These are phyloP conservation scores for Podaxis sp. DNA, from an alignment of 768 basidiomycete genomes.

Conservation along the genomic window DNA sequence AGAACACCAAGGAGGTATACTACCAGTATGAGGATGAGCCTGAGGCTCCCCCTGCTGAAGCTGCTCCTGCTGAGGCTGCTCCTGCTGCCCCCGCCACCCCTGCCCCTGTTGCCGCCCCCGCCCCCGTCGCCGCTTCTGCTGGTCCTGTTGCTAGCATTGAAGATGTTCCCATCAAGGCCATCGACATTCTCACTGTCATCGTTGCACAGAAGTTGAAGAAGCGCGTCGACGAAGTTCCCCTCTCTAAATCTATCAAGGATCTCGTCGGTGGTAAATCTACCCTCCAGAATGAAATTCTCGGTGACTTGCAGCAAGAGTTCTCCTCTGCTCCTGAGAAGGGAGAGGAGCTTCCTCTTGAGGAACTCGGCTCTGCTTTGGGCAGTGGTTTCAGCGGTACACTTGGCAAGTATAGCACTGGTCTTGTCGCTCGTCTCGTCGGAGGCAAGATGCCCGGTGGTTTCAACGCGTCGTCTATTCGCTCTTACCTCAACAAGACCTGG, in stretches of 20 bases:
- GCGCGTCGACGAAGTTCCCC: constrained; percentile 81
- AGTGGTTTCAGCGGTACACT: constrained; percentile 82
- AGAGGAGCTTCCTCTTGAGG: constrained; percentile 95
- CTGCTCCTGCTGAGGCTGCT: constrained; percentile 32
- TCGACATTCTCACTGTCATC: constrained; percentile 83
- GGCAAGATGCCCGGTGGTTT: constrained; percentile 99
- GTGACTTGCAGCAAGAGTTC: constrained; percentile 96
- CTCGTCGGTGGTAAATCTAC: constrained; percentile 99
- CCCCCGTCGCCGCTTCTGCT: constrained; percentile 43
- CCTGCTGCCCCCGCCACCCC: constrained; percentile 37
- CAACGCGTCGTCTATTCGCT: constrained; percentile 89
- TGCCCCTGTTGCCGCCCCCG: constrained; percentile 41
- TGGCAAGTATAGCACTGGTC: constrained; percentile 90
- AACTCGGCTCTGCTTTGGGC: constrained; percentile 83
- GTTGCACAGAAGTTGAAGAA: constrained; percentile 99
- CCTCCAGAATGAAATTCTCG: constrained; percentile 96
- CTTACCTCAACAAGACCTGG: constrained; percentile 89
- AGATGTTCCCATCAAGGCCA: constrained; percentile 88
- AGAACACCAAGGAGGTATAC: constrained; percentile 96
- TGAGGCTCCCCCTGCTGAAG: constrained; percentile 33
- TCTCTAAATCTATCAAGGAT: constrained; percentile 96
- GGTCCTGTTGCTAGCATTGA: constrained; percentile 76
- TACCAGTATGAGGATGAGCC: constrained; percentile 94
- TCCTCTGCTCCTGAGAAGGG: constrained; percentile 95
- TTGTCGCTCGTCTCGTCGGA: constrained; percentile 89